Percentiles rank a stretch among this genome's conserved stretches.
Evolutionary conservation across 2,329 filamentous ascomycete species (phyloP).

Genomic region (Microdochium bolleyi): DNA sequence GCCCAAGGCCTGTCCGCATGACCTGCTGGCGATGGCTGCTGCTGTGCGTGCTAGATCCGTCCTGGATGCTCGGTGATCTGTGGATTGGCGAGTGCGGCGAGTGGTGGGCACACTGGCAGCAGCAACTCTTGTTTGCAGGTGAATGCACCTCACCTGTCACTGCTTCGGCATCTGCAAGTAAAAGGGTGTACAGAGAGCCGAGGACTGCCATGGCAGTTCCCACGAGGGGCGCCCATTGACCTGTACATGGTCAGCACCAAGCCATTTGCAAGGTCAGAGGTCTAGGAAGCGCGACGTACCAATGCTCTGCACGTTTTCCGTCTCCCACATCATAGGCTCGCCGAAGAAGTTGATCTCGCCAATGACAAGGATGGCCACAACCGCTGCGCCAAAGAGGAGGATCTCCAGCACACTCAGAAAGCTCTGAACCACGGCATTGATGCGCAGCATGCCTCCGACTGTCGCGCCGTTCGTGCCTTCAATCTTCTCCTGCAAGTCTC

Average conservation of each 20-base stretch:
- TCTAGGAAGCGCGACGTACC: conserved; percentile 29
- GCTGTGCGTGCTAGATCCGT: neutral
- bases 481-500: conserved; percentile 29
- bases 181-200: conserved; percentile 48
- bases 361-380: conserved; percentile 49
- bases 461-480: conserved; percentile 49
- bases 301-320: conserved; percentile 53
- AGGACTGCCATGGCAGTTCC: conserved; percentile 49
- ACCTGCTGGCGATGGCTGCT: neutral
- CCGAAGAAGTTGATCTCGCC: conserved; percentile 61
- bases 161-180: conserved; percentile 25
- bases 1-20: conserved; percentile 2
- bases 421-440: conserved; percentile 46
- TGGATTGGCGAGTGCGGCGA: neutral
- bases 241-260: conserved; percentile 28
- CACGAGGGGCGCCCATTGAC: conserved; percentile 53
- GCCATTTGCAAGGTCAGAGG: neutral
- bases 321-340: conserved; percentile 44
- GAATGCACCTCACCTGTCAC: conserved; percentile 10
- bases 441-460: conserved; percentile 36
- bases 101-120: conserved; percentile 16
- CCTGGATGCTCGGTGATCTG: neutral
- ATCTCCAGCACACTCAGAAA: conserved; percentile 49
- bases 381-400: conserved; percentile 49
- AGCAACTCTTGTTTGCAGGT: conserved; percentile 3